These are phyloP conservation scores for Ambrosiella cleistominuta DNA, from an alignment of 2,329 filamentous ascomycete genomes.

Conservation along the genomic window DNA sequence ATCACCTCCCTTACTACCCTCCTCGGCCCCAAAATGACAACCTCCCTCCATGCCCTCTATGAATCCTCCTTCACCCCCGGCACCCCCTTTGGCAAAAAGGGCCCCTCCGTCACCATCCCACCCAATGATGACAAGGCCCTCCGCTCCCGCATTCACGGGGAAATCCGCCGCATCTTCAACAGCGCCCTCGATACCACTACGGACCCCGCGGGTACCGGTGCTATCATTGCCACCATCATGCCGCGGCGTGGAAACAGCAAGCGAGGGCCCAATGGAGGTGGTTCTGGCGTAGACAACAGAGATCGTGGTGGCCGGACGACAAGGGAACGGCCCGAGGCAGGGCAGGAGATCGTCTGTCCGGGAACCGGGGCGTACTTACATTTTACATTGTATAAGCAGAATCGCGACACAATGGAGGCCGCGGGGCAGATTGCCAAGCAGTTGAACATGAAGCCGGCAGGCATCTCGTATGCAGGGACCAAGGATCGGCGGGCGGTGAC, in stretches of 20 bases:
- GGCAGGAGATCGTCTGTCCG: slow-evolving; percentile 12
- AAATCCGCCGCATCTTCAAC: slow-evolving; percentile 64
- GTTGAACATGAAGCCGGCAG: slow-evolving; percentile 55
- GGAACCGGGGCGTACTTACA: slow-evolving; percentile 59
- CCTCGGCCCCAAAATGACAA: slow-evolving; percentile 23
- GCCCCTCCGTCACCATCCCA: slow-evolving; percentile 23
- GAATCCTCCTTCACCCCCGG: slow-evolving; percentile 20
- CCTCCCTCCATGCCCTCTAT: slow-evolving; percentile 26
- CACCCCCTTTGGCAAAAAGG: slow-evolving; percentile 17
- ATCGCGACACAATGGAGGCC: slow-evolving; percentile 90
- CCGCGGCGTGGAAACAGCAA: slow-evolving; percentile 22
- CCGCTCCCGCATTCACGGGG: slow-evolving; percentile 33
- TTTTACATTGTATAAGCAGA: slow-evolving; percentile 90
- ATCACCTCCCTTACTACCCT: slow-evolving; percentile 23
- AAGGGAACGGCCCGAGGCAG: not conserved
- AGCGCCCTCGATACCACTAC: slow-evolving; percentile 63
- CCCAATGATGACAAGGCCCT: slow-evolving; percentile 27
- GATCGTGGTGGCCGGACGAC: slow-evolving; percentile 11
- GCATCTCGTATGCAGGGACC: slow-evolving; percentile 63
- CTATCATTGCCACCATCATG: slow-evolving; percentile 50
- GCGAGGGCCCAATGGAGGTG: slow-evolving; percentile 8
- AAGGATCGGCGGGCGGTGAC: slow-evolving; percentile 83
- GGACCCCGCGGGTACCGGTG: slow-evolving; percentile 24
- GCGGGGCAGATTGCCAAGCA: slow-evolving; percentile 58
- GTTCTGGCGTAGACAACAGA: not conserved